These are phyloP conservation scores for Sporothrix dimorphospora DNA, from an alignment of 2,329 filamentous ascomycete genomes.

Conservation along the genomic window DNA sequence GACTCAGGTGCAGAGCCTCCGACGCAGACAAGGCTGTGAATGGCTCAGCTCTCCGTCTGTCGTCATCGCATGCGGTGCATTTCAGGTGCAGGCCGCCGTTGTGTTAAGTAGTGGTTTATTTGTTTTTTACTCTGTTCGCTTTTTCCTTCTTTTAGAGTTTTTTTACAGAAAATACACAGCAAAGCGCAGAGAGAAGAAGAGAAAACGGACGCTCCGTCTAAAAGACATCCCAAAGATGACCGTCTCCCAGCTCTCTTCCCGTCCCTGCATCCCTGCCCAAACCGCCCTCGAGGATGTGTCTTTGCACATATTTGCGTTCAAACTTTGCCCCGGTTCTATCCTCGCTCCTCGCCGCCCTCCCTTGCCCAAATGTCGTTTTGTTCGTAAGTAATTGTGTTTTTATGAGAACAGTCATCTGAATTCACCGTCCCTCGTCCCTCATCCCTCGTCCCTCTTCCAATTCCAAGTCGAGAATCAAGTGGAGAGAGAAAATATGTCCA, in stretches of 20 bases:
- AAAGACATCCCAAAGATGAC: not conserved
- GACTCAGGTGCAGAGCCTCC: not conserved
- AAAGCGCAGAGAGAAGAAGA: conserved; percentile 6
- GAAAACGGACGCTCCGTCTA: not conserved
- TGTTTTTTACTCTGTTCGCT: not conserved
- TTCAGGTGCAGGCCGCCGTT: conserved; percentile 2
- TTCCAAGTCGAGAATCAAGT: not conserved
- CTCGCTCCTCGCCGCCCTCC: not conserved
- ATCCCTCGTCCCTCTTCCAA: not conserved
- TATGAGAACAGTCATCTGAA: not conserved
- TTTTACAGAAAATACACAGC: conserved; percentile 29
- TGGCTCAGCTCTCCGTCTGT: not conserved
- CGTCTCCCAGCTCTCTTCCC: not conserved
- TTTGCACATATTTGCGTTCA: not conserved
- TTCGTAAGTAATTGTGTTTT: not conserved
- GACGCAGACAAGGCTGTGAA: not conserved
- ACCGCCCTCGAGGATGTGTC: not conserved
- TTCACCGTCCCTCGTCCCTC: not conserved
- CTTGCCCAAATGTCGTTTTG: conserved; percentile 12
- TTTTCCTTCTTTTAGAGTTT: not conserved
- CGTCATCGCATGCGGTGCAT: conserved; percentile 2
- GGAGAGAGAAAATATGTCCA: not conserved
- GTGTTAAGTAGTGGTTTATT: not conserved
- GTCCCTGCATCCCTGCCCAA: conserved; percentile 3
- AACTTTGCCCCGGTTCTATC: not conserved